phyloP scores from a whole-genome alignment of 73 alveolate species.

The Stentor coeruleus region DNA sequence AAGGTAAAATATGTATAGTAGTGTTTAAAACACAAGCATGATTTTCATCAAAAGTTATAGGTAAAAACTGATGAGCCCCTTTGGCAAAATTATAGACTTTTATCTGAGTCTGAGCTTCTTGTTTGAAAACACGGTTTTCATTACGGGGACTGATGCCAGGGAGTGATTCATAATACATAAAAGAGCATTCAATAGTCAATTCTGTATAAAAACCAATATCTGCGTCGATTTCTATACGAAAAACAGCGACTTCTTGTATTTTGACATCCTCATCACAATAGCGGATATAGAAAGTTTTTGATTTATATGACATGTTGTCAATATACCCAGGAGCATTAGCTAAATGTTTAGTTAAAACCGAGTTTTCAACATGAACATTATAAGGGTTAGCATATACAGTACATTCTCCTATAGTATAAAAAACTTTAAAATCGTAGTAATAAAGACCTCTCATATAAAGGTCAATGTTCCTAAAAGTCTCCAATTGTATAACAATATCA shows the following conservation, averaged over 20 bases:
- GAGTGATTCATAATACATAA: not conserved
- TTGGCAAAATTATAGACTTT: not conserved
- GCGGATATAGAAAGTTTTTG: constrained; percentile 41
- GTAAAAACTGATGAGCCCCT: constrained; percentile 47
- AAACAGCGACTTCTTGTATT: not conserved
- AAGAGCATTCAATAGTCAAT: constrained; percentile 41
- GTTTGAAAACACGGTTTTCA: constrained; percentile 31
- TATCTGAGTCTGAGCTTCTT: constrained; percentile 19
- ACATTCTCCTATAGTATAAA: not conserved
- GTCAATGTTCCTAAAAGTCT: constrained; percentile 28
- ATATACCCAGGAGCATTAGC: constrained; percentile 9
- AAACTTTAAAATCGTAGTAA: not conserved
- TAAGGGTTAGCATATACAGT: constrained; percentile 23
- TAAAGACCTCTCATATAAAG: constrained; percentile 24
- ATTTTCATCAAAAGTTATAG: constrained; percentile 38
- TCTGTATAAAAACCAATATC: constrained; percentile 25
- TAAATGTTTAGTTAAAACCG: not conserved
- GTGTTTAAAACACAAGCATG: constrained; percentile 35
- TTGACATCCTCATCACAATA: constrained; percentile 56
- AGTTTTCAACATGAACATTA: not conserved
- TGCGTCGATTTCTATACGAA: constrained; percentile 27
- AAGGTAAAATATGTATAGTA: constrained; percentile 31
- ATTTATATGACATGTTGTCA: constrained; percentile 2
- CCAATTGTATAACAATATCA: constrained; percentile 22
- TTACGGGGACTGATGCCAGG: no score